phyloP scores from a whole-genome alignment of 2,329 filamentous ascomycete genomes.

The Talaromyces sp. region DNA sequence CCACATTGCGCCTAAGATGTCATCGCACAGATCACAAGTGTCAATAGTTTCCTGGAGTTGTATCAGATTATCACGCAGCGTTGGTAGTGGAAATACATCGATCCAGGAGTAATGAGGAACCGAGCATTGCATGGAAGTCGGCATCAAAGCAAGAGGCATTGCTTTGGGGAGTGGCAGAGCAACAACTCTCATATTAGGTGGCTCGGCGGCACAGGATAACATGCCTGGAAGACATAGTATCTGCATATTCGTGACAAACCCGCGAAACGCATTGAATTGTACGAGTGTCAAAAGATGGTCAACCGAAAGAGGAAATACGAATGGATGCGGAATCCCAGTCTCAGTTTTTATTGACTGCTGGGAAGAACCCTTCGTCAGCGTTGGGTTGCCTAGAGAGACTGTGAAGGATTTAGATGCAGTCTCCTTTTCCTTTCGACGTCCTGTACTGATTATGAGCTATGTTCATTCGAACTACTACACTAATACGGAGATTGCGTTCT shows the following conservation, averaged over 20 bases:
- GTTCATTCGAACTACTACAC: neutral
- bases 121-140: constrained; percentile 15
- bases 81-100: constrained; percentile 23
- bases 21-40: constrained; percentile 20
- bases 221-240: constrained; percentile 9
- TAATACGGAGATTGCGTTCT: neutral
- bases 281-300: constrained; percentile 13
- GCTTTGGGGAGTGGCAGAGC: neutral
- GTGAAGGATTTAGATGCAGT: neutral
- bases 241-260: constrained; percentile 11
- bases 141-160: constrained; percentile 1
- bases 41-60: constrained; percentile 15
- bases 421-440: constrained; percentile 3
- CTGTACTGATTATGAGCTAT: neutral
- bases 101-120: constrained; percentile 25
- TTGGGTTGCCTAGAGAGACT: neutral
- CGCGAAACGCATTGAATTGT: constrained; percentile 14
- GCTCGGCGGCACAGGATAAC: neutral
- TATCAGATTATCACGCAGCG: constrained; percentile 22
- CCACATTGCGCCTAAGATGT: constrained; percentile 16
- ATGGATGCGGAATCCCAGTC: neutral
- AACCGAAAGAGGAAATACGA: constrained; percentile 7
- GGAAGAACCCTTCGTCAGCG: neutral
- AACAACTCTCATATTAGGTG: constrained; percentile 5
- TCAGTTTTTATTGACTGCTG: neutral